phyloP scores from a whole-genome alignment of 2,329 filamentous ascomycete genomes.

The Cryphonectria nitschkei region DNA sequence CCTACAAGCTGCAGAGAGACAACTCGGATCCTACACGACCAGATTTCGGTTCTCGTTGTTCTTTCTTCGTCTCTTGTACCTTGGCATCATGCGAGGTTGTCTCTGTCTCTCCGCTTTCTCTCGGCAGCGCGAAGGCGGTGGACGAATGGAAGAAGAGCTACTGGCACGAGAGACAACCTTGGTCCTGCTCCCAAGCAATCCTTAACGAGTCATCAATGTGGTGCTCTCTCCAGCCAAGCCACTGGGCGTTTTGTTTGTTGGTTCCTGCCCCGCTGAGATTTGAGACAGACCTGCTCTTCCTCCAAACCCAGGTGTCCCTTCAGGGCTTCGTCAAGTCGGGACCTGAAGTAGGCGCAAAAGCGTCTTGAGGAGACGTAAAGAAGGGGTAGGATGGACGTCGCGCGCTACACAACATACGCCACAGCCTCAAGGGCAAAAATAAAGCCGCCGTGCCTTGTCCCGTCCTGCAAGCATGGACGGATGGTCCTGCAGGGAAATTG shows the following conservation, averaged over 20 bases:
- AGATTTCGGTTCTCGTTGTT: background rate
- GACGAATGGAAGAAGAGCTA: background rate
- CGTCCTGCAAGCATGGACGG: background rate
- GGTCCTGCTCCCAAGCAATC: background rate
- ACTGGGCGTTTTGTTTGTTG: background rate
- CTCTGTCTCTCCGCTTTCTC: background rate
- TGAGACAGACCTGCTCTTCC: background rate
- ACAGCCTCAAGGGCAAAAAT: background rate
- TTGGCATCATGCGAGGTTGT: conserved; percentile 8
- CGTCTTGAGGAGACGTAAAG: background rate
- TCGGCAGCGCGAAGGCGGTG: background rate
- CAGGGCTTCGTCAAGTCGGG: background rate
- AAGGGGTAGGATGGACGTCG: no score
- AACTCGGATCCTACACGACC: conserved; percentile 12
- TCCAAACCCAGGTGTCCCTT: background rate
- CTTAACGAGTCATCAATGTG: background rate
- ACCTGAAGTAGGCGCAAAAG: background rate
- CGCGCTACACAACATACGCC: background rate
- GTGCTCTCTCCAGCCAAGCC: background rate
- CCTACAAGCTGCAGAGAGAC: conserved; percentile 8
- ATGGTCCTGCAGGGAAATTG: background rate
- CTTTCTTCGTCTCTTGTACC: background rate
- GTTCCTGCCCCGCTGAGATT: background rate
- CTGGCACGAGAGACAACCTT: background rate
- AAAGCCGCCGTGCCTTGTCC: conserved; percentile 2